These are phyloP conservation scores for Diaporthe eres DNA, from an alignment of 2,329 filamentous ascomycete species.

Conservation along the genomic window DNA sequence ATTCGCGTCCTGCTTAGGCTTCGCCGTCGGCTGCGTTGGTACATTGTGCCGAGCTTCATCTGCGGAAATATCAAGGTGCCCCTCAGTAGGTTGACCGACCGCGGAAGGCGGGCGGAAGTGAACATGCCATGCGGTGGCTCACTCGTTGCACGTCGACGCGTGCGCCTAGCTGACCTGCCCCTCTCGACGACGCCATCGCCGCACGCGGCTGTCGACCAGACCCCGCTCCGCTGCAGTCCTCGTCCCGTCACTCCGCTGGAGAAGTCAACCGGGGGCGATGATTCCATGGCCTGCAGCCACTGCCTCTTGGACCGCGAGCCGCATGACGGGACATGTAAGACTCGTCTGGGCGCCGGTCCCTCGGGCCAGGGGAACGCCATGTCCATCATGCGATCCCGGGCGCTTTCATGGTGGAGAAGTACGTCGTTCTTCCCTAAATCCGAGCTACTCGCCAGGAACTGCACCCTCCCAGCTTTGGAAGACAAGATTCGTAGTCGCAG, in stretches of 20 bases:
- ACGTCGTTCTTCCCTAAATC: background rate
- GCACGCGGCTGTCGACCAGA: slow-evolving; percentile 35
- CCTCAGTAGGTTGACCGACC: slow-evolving; percentile 44
- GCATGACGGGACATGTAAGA: slow-evolving; percentile 23
- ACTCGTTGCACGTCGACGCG: slow-evolving; percentile 34
- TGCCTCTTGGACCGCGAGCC: slow-evolving; percentile 8
- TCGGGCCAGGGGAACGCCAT: slow-evolving; percentile 30
- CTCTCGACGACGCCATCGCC: background rate
- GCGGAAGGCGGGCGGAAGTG: slow-evolving; percentile 44
- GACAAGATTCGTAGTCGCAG: slow-evolving; percentile 2
- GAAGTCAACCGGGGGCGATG: slow-evolving; percentile 20
- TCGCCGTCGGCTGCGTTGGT: slow-evolving; percentile 51
- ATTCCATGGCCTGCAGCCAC: background rate
- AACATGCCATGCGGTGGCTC: slow-evolving; percentile 38
- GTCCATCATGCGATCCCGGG: background rate
- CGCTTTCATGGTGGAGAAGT: background rate
- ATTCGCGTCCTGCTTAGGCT: slow-evolving; percentile 55
- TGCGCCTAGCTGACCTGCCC: slow-evolving; percentile 12
- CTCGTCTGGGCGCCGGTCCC: slow-evolving; percentile 8
- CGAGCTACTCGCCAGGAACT: background rate
- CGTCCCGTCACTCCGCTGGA: slow-evolving; percentile 27
- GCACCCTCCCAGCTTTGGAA: background rate
- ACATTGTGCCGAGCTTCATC: slow-evolving; percentile 48
- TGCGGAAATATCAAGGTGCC: slow-evolving; percentile 53
- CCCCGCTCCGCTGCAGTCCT: slow-evolving; percentile 17